Percentiles rank a stretch among this genome's conserved stretches.
These are phyloP conservation scores for Epichloe festucae DNA, from an alignment of 2,329 filamentous ascomycete genomes.

Conservation along the genomic window DNA sequence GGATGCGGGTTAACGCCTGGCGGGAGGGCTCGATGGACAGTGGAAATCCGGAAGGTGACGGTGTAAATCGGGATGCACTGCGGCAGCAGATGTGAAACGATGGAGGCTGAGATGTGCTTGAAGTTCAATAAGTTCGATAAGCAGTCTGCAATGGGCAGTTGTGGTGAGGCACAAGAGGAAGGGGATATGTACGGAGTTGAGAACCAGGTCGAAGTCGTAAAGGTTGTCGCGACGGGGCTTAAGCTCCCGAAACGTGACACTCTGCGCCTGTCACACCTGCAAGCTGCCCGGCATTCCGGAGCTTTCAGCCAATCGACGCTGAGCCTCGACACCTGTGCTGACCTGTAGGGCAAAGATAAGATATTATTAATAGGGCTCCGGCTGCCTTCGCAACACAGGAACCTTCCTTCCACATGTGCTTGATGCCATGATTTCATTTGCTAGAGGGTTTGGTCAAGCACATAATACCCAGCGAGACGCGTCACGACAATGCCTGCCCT, in stretches of 20 bases:
- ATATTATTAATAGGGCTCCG: conserved; percentile 6
- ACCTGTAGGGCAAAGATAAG: conserved; percentile 8
- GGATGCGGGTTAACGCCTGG: not conserved
- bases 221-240: not conserved
- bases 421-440: not conserved
- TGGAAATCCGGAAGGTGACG: not conserved
- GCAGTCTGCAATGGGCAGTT: too few relatives aligned
- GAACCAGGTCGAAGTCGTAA: not conserved
- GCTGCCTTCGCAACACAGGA: not conserved
- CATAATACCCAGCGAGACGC: too few relatives aligned
- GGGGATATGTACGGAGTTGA: not conserved
- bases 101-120: not conserved
- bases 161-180: not conserved
- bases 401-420: conserved; percentile 1
- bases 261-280: too few relatives aligned
- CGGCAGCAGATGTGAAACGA: not conserved
- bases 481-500: too few relatives aligned
- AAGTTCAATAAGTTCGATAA: not conserved
- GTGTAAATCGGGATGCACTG: not conserved
- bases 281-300: not conserved
- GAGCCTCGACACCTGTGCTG: conserved; percentile 12
- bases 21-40: not conserved
- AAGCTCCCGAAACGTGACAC: too few relatives aligned
- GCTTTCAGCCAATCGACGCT: conserved; percentile 15
- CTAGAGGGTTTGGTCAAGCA: not conserved